A percentile compares a stretch with the other conserved stretches of the same genome.
Conservation (phyloP, 2,329 filamentous ascomycete genomes). For the Trichoderma sp. region DNA sequence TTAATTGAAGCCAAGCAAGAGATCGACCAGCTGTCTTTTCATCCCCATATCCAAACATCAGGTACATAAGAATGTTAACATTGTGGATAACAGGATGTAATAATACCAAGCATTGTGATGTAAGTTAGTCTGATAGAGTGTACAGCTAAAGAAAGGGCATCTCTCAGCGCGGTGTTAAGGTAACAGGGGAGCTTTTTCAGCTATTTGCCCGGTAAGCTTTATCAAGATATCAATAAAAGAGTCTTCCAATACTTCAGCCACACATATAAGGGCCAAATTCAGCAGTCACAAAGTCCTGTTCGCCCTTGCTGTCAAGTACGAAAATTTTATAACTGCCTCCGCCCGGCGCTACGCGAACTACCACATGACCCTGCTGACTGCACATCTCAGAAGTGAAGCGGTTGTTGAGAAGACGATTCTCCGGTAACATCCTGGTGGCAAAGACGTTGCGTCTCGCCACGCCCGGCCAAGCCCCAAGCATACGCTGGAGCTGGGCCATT, state of each 20-base stretch:
- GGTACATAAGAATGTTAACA: no score
- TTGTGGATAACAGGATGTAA: neutral
- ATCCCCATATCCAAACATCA: no score
- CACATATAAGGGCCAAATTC: neutral
- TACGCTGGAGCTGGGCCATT: neutral
- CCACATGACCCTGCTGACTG: neutral
- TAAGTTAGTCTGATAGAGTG: neutral
- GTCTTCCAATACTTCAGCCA: neutral
- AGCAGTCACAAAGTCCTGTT: neutral
- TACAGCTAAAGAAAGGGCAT: neutral
- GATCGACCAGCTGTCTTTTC: no score
- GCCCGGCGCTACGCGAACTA: neutral
- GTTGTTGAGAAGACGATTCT: neutral
- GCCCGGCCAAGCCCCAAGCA: neutral
- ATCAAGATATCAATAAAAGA: neutral
- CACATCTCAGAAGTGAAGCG: neutral
- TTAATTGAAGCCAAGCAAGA: no score
- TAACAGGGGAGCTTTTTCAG: neutral
- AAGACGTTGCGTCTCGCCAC: neutral
- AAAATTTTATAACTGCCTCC: neutral
- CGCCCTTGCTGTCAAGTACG: neutral
- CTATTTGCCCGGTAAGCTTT: neutral
- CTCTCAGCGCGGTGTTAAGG: neutral
- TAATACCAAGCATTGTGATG: neutral
- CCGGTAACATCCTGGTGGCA: neutral